Evolutionary conservation across 2,329 filamentous ascomycete species (phyloP), one percentile per base, ranked within the genome.

Genomic region (Westerdykella ornata): DNA sequence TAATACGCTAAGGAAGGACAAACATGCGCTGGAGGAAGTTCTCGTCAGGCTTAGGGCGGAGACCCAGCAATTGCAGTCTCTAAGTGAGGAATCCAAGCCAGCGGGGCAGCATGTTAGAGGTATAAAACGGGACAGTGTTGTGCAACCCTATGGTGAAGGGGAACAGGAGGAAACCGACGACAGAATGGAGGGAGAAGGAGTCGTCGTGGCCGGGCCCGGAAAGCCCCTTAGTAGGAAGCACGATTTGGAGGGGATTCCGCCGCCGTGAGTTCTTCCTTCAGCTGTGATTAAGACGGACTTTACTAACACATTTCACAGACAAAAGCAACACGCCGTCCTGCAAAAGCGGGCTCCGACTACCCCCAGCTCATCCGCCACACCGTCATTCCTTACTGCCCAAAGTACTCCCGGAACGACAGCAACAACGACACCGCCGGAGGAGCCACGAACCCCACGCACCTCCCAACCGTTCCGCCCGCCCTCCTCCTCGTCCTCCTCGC

Each of bases 1-100:
- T 8, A 42, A 42, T 2, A 41, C 48, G 2, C 39, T 66, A 14
- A 46, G 49, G 12, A 55, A 63, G 34, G 57, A 54, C 29, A 67
- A 66, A 41, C 52, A 50, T 13, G 46, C 53, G 0, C 64, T 66
- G 11, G 53, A 60, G 38, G 43, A 47, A 3, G 45, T 66, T 20
- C 55, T 67, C 4, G 45, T 49, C 7, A 57, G 48, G 5, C 48
- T 67, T 1, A 50, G 62, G 35, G 53, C 62, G 31, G 63, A 62
- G 44, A 52, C 57, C 4, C 46, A 43, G 14, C 51, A 59, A 3
- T 38, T 65, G 2, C 51, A 62, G 20, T 46, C 51, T 1, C 44
- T 60, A 1, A 45, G 50, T 16, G 53, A 64, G 32, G 56, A 55
- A 51, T 33, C 54, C 2, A 44, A 43, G 17, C 44, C 47, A 4